These are phyloP conservation scores for Arthrocladium fulminans DNA, from an alignment of 2,329 filamentous ascomycete genomes.

Conservation along the genomic window DNA sequence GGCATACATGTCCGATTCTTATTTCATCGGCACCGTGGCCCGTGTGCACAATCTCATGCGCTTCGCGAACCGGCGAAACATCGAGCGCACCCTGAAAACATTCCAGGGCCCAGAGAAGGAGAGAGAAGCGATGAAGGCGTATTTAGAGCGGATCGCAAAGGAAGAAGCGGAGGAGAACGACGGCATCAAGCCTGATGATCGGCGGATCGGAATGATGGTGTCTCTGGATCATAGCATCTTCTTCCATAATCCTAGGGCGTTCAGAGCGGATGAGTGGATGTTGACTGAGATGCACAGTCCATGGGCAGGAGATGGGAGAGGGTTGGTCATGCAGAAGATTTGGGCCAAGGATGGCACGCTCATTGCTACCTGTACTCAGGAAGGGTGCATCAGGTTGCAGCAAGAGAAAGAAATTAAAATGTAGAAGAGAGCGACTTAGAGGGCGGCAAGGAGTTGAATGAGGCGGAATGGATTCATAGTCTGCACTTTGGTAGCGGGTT, in stretches of 20 bases:
- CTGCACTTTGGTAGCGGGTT: not conserved
- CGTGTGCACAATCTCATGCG: constrained; percentile 74
- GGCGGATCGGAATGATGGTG: constrained; percentile 42
- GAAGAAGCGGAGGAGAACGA: constrained; percentile 35
- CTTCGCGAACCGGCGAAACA: constrained; percentile 48
- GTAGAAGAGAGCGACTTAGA: no score
- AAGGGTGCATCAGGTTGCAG: constrained; percentile 40
- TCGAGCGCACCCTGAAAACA: constrained; percentile 31
- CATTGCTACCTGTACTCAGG: constrained; percentile 44
- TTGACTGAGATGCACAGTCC: constrained; percentile 42
- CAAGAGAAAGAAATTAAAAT: constrained; percentile 29
- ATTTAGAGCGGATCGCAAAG: constrained; percentile 35
- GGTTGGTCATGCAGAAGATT: constrained; percentile 41
- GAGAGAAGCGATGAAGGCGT: constrained; percentile 31
- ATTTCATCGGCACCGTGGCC: constrained; percentile 83
- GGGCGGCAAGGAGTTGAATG: not conserved
- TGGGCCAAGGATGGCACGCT: constrained; percentile 41
- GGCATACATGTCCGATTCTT: constrained; percentile 86
- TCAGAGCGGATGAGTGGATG: constrained; percentile 45
- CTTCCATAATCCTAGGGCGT: constrained; percentile 41
- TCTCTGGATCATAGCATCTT: constrained; percentile 44
- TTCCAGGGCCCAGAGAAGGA: constrained; percentile 38
- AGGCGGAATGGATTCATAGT: not conserved
- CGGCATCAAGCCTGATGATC: constrained; percentile 16
- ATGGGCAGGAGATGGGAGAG: constrained; percentile 44